Conservation (phyloP, 2,329 filamentous ascomycete species). For the Cladophialophora bantiana region DNA sequence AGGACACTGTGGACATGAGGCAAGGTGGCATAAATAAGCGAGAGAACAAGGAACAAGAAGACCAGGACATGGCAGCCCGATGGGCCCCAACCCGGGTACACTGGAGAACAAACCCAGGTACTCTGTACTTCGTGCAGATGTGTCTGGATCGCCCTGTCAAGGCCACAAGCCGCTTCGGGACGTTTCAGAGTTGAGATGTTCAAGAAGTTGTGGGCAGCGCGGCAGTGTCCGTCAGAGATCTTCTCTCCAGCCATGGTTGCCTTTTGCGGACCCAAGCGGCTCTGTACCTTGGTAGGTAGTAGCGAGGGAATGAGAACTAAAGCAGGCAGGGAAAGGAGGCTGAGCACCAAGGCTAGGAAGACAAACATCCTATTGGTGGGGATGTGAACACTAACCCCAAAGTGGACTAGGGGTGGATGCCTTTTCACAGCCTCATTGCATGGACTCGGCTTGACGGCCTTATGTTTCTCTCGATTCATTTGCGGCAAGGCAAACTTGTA, state of each 20-base stretch:
- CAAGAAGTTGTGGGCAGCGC: background rate
- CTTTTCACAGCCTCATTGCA: slow-evolving; percentile 17
- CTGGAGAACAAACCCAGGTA: background rate
- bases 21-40: slow-evolving; percentile 13
- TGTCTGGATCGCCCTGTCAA: background rate
- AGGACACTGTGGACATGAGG: background rate
- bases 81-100: background rate
- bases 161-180: background rate
- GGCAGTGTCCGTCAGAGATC: slow-evolving; percentile 12
- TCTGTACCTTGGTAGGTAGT: slow-evolving; percentile 8
- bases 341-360: background rate
- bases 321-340: slow-evolving; percentile 3
- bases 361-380: background rate
- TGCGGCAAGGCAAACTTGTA: slow-evolving; percentile 19
- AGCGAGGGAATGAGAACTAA: slow-evolving; percentile 7
- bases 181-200: slow-evolving; percentile 8
- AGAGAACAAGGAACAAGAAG: background rate
- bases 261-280: slow-evolving; percentile 18
- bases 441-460: background rate
- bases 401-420: background rate
- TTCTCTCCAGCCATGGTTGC: slow-evolving; percentile 14
- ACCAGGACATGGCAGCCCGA: background rate
- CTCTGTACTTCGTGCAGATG: background rate
- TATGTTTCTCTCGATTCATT: slow-evolving; percentile 5
- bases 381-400: background rate